A percentile compares a stretch with the other conserved stretches of the same genome.
These are phyloP conservation scores for Ogataea hybrid DNA, from an alignment of 1,139 yeast species.

Conservation along the genomic window DNA sequence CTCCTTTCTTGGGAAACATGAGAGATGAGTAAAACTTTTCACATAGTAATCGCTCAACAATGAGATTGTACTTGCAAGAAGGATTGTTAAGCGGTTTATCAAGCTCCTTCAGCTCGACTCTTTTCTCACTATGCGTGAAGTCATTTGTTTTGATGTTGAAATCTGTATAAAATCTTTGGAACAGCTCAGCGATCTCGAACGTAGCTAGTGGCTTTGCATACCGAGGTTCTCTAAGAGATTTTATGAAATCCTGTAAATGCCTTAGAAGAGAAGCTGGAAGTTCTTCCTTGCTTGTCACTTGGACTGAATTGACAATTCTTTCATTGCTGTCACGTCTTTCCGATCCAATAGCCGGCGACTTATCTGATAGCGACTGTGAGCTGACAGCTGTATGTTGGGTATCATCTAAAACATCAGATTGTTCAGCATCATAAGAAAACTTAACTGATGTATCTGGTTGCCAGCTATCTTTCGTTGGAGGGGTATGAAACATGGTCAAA, in stretches of 20 bases:
- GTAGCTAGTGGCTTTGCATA: conserved; percentile 52
- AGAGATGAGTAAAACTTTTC: conserved; percentile 40
- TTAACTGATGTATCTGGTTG: conserved; percentile 23
- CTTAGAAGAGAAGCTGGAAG: conserved; percentile 37
- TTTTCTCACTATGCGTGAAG: conserved; percentile 27
- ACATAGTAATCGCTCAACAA: conserved; percentile 41
- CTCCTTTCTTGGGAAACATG: conserved; percentile 31
- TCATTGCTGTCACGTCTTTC: conserved; percentile 11
- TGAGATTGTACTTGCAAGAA: conserved; percentile 33
- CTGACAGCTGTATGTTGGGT: neutral
- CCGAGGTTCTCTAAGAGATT: conserved; percentile 53
- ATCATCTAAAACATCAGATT: neutral
- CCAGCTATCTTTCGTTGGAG: conserved; percentile 32
- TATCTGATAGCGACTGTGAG: neutral
- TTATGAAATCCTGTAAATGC: conserved; percentile 42
- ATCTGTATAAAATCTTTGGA: conserved; percentile 49
- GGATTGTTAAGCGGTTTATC: conserved; percentile 25
- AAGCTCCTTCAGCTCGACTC: conserved; percentile 28
- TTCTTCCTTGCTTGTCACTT: conserved; percentile 21
- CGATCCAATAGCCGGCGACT: conserved; percentile 13
- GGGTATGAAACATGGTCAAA: conserved; percentile 32
- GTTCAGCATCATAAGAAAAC: conserved; percentile 22
- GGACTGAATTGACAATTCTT: conserved; percentile 13
- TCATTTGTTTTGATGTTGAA: conserved; percentile 30
- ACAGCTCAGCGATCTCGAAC: conserved; percentile 48